These are phyloP conservation scores for Ceratocystis harringtonii DNA, from an alignment of 2,329 filamentous ascomycete genomes.

Conservation along the genomic window DNA sequence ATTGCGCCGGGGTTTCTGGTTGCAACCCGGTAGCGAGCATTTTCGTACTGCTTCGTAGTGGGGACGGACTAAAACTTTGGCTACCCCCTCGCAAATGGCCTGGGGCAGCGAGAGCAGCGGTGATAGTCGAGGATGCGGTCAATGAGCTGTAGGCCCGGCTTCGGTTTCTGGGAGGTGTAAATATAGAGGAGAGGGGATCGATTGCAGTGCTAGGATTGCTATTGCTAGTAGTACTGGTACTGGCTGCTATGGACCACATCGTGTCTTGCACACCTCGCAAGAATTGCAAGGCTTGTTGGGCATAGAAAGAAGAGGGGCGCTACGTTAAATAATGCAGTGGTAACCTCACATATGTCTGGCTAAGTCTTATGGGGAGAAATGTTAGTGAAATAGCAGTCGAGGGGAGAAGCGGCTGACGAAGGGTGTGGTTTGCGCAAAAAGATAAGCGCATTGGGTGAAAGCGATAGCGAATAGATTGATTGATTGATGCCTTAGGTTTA, in stretches of 20 bases:
- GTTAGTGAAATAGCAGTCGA: not conserved
- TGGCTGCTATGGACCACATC: constrained; percentile 13
- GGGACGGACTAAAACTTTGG: constrained; percentile 13
- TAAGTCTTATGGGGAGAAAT: not conserved
- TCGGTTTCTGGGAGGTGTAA: constrained; percentile 12
- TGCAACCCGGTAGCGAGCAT: not conserved
- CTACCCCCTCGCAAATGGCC: constrained; percentile 11
- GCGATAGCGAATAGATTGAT: not conserved
- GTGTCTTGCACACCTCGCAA: not conserved
- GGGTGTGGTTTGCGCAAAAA: not conserved
- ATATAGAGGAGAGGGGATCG: constrained; percentile 9
- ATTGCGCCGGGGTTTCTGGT: not conserved
- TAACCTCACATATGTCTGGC: not conserved
- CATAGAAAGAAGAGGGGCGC: not conserved
- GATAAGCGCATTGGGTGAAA: not conserved
- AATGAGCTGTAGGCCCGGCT: constrained; percentile 11
- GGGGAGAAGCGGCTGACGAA: not conserved
- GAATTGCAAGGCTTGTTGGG: not conserved
- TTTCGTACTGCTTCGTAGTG: constrained; percentile 11
- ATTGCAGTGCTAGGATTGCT: constrained; percentile 7
- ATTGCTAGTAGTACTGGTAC: constrained; percentile 1
- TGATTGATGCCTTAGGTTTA: not conserved
- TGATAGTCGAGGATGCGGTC: constrained; percentile 9
- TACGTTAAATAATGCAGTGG: not conserved
- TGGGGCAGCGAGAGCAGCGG: not conserved